Conservation (phyloP, 2,329 filamentous ascomycete species). For the Diplocarpon mali region DNA sequence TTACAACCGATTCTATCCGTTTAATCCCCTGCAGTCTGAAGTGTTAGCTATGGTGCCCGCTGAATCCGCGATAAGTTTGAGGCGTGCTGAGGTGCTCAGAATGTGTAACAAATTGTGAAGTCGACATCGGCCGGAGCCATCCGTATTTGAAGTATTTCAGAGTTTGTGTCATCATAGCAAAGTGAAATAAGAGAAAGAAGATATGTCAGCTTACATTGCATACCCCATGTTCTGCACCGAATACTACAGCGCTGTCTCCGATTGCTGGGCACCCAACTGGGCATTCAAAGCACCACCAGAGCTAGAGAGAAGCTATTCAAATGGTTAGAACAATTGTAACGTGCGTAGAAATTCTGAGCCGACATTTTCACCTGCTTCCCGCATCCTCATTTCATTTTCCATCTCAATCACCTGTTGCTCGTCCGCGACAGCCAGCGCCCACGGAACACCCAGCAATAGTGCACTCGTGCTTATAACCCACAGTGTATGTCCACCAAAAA, state of each 20-base stretch:
- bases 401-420: slow-evolving; percentile 96
- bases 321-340: slow-evolving; percentile 7
- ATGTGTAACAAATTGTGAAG: slow-evolving; percentile 5
- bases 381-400: slow-evolving; percentile 96
- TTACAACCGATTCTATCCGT: slow-evolving; percentile 11
- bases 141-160: slow-evolving; percentile 1
- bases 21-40: slow-evolving; percentile 1
- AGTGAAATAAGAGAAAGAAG: neutral
- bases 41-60: neutral
- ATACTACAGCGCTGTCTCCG: slow-evolving; percentile 25
- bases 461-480: slow-evolving; percentile 89
- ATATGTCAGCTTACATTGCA: neutral
- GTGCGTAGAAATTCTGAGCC: neutral
- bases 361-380: slow-evolving; percentile 65
- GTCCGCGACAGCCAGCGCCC: slow-evolving; percentile 84
- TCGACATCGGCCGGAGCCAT: slow-evolving; percentile 4
- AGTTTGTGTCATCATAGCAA: slow-evolving; percentile 1
- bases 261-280: slow-evolving; percentile 21
- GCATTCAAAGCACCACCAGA: slow-evolving; percentile 20
- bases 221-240: slow-evolving; percentile 5
- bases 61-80: neutral
- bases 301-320: slow-evolving; percentile 17
- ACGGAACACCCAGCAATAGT: slow-evolving; percentile 83
- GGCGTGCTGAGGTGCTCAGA: slow-evolving; percentile 1
- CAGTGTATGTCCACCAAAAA: slow-evolving; percentile 72